Evolutionary conservation across 1,284 basidiomycete species (phyloP), one percentile per base, ranked within the genome.

Genomic region (Rugosomyces carneus): DNA sequence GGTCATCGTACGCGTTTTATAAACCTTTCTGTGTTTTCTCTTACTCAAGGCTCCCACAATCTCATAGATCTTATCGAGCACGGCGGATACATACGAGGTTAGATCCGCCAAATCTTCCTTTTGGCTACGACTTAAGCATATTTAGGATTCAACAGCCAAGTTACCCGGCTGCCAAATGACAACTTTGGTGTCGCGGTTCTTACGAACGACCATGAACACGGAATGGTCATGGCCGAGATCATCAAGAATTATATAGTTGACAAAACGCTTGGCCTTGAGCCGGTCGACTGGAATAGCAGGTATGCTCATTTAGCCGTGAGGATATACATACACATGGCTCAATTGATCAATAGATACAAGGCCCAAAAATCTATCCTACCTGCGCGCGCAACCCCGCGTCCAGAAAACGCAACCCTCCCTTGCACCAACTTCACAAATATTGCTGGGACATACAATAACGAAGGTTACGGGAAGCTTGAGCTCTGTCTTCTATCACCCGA

Each of bases 231-330:
- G 16, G 37, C 40, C 7, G 53, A 56, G 9, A 51, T 56, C 29
- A 54, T 60, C 31, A 60, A 58, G 32, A 57, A 48, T 39, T 44
- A 49, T 15, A 52, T 60, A 21, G 48, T 59, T 29, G 59, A 60
- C 38, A 23, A 37, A 7, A 44, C 56, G 8, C 51, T 60, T 18
- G 55, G 53, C 3, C 40, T 59, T 21, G 47, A 55, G 15, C 53
- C 53, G 13, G 50, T 57, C 7, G 55, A 59, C 44, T 60, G 59
- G 59, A 52, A 39, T 38, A 47, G 38, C 31, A 49, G 51, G 47
- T 50, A 2, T 32, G n/a, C 26, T 15, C 27, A 11, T 18, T 16
- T 20, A n/a, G n/a, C n/a, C n/a, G 16, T 24, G 15, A 21, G 16
- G 1, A 19, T 11, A 34, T 27, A 29, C 24, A 1, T 6, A 37